Conservation (phyloP, 164 flowering plant species). For the Vitis rupestris region DNA sequence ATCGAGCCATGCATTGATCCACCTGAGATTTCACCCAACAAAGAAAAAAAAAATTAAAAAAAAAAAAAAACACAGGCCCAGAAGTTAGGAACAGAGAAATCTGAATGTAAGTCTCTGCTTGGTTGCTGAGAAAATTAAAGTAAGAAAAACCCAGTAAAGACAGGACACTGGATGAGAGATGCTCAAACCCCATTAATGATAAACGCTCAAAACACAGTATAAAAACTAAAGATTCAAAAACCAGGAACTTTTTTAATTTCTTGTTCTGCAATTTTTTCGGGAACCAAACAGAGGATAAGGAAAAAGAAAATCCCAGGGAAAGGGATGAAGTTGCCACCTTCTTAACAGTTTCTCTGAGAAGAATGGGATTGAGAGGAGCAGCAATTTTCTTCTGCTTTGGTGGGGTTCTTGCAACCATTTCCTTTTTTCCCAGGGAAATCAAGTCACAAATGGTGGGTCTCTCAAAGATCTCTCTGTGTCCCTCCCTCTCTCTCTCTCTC, state of each 20-base stretch:
- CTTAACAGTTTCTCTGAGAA: constrained; percentile 71
- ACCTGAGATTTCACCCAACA: constrained; percentile 32
- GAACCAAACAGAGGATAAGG: background rate
- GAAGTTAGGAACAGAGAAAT: background rate
- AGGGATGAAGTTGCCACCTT: constrained; percentile 42
- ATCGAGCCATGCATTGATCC: constrained; percentile 83
- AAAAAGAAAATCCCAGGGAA: background rate
- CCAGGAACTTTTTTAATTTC: background rate
- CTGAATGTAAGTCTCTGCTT: background rate
- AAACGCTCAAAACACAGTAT: too few relatives aligned
- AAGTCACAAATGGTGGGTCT: background rate
- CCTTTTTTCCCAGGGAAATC: background rate
- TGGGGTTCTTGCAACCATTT: constrained; percentile 94
- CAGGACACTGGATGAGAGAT: too few relatives aligned
- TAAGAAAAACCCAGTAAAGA: background rate
- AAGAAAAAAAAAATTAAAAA: background rate
- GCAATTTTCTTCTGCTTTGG: constrained; percentile 58
- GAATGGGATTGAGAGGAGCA: constrained; percentile 68
- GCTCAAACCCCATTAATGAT: too few relatives aligned
- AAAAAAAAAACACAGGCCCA: background rate
- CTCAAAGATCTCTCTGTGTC: background rate
- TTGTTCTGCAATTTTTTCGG: background rate
- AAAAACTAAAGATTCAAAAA: background rate
- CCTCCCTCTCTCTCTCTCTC: background rate
- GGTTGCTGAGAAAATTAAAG: constrained; percentile 7